Conservation (phyloP, 768 basidiomycete species). For the Gymnopilus dilepis region DNA sequence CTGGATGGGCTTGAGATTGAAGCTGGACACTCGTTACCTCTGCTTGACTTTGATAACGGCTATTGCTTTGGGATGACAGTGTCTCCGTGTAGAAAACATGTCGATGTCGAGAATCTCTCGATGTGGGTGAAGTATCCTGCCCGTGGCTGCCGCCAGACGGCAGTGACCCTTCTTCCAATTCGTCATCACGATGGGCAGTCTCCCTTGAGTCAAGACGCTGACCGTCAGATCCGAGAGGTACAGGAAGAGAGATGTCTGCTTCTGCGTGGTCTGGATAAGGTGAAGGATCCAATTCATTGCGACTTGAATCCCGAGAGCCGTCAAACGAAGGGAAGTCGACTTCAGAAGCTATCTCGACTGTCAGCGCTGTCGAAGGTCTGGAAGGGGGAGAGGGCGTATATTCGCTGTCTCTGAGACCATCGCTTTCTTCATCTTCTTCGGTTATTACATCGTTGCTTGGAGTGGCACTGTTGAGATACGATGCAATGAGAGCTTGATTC, state of each 20-base stretch:
- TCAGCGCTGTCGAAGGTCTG: constrained; percentile 37
- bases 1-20: constrained; percentile 22
- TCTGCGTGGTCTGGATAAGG: constrained; percentile 20
- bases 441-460: constrained; percentile 27
- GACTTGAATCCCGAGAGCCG: constrained; percentile 17
- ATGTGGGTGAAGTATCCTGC: constrained; percentile 22
- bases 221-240: constrained; percentile 20
- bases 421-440: constrained; percentile 28
- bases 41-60: constrained; percentile 13
- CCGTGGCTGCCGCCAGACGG: not conserved
- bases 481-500: constrained; percentile 61
- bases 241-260: constrained; percentile 11
- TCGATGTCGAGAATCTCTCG: constrained; percentile 17
- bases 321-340: constrained; percentile 31
- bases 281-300: constrained; percentile 12
- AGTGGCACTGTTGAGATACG: constrained; percentile 50
- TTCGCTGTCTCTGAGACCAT: constrained; percentile 18
- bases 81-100: not conserved
- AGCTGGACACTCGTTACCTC: constrained; percentile 23
- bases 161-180: constrained; percentile 6
- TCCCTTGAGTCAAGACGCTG: constrained; percentile 24
- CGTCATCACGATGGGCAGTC: constrained; percentile 24
- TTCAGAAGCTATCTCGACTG: constrained; percentile 43
- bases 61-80: not conserved
- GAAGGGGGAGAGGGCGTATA: constrained; percentile 30